Evolutionary conservation across 176 grass and related monocot species (phyloP), one percentile per base, ranked within the genome.

Genomic region (Triticum urartu): DNA sequence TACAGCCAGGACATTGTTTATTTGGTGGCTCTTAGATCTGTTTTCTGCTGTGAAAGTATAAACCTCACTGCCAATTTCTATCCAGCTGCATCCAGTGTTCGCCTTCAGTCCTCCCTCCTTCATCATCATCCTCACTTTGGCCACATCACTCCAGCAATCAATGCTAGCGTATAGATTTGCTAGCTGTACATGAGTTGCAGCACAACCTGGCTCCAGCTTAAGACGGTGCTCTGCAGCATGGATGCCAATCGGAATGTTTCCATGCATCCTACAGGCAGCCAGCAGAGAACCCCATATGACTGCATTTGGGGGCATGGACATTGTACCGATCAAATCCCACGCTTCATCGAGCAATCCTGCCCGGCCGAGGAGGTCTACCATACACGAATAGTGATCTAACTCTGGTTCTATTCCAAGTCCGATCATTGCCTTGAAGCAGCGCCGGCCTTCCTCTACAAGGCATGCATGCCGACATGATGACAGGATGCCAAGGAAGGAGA

Each of bases 371-470:
- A 95, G 90, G 79, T 95, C 93, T 4, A 95, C 86, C 86, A 92
- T 81, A 58, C 93, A 95, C 25, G 88, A 87, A 42, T 95, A 95
- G 58, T 95, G 90, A 85, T 92, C 86, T 34, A 90, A 54, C 83
- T 80, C 68, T n/a, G 83, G 93, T 70, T 81, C 32, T 63, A 92
- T 69, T 80, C 90, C 87, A 82, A 58, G 86, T 38, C 33, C 62
- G 38, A 78, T 80, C 82, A 86, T 89, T 42, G 65, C 45, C 25
- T 72, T 68, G 62, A 88, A 91, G 75, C 68, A 84, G 33, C 2
- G 34, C 20, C 58, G 43, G 6, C 84, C 84, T 79, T 87, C 84
- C 6, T 52, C 60, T 34, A 87, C 56, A 17, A 83, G 84, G 80
- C 75, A 72, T 67, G 89, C 84, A 79, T 90, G 89, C 89, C 74